These are phyloP conservation scores for Pythium brachiatum DNA, from an alignment of 352 stramenopile species.

Conservation along the genomic window DNA sequence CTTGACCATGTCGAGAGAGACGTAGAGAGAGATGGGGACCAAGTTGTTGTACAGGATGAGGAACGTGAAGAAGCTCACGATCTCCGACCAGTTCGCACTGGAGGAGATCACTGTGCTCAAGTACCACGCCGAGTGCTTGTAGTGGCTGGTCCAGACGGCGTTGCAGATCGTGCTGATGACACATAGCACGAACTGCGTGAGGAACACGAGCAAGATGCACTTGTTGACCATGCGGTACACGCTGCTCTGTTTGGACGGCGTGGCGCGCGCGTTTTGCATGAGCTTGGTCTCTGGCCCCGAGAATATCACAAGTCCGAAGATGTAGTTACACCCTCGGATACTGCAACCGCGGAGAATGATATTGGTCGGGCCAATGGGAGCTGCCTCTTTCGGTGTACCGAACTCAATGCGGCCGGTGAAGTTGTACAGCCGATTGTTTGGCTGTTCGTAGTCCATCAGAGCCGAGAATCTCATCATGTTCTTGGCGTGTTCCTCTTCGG, in stretches of 20 bases:
- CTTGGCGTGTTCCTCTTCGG: constrained; percentile 36
- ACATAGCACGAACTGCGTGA: constrained; percentile 56
- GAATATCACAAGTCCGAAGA: constrained; percentile 85
- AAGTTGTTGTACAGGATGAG: constrained; percentile 96
- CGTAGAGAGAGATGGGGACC: constrained; percentile 97
- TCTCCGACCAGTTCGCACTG: constrained; percentile 21
- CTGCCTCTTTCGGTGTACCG: constrained; percentile 30
- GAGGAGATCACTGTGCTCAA: constrained; percentile 27
- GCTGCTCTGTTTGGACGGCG: constrained; percentile 72
- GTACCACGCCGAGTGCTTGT: constrained; percentile 48
- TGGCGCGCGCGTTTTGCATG: constrained; percentile 68
- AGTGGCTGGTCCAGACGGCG: constrained; percentile 40
- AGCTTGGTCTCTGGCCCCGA: constrained; percentile 89
- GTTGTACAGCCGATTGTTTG: constrained; percentile 77
- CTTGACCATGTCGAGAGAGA: constrained; percentile 95
- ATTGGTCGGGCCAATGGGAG: constrained; percentile 58
- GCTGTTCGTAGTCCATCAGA: constrained; percentile 66
- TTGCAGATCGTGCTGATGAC: constrained; percentile 66
- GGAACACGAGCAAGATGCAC: constrained; percentile 69
- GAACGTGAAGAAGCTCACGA: constrained; percentile 93
- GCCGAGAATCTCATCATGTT: constrained; percentile 40
- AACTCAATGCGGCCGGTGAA: constrained; percentile 58
- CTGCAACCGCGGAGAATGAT: constrained; percentile 85
- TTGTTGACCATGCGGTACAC: constrained; percentile 69
- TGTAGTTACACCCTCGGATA: constrained; percentile 51